Base-by-base conservation (phyloP, 2,329 filamentous ascomycete species). In the Aspergillus oerlinghausenensis region DNA sequence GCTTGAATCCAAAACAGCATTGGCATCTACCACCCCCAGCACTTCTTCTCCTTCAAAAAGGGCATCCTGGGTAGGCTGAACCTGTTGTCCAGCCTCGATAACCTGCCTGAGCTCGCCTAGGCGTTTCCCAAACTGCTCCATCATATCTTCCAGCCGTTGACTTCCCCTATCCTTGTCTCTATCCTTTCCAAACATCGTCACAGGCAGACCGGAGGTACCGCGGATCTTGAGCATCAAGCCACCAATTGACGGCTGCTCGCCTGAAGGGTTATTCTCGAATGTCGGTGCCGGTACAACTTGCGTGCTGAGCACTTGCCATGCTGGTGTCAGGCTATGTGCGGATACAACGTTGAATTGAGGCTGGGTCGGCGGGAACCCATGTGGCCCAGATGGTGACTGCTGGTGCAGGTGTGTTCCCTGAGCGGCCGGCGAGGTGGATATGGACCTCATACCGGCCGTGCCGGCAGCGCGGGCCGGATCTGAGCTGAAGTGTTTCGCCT, bases 241-340 rank as follows among this genome's bases (percentile, higher is more conserved):
- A 38, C 68, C 73, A 28, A 70, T 80, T 50, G 74, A 78, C 21
- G 85, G 67, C n/a, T 14, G 80, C 74, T 67, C 63, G 48, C 73
- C 74, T 1, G 84, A 77, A 49, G 85, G 83, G 26, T 74, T 77
- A 47, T 78, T 79, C 47, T 84, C 83, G 69, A 85, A 88, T 1
- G 83, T 87, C 1, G 87, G 87, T 17, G 87, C 87, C 9, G 79
- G 77, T 7, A 77, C 75, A 9, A 88, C 73, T 9, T 74, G 74
- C 0, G 82, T 80, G 17, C 75, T 74, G 35, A 84, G 75, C 14
- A 88, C 79, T 65, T 88, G 85, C 87, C 93, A 97, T 51, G 88
- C 83, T 0, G 86, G 77, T 8, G 85, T 88, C 11, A 97, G 76
- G 60, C 88, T 92, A 45, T 88, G 85, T 1, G 89, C 88, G 55